Evolutionary conservation across 2,329 filamentous ascomycete genomes (phyloP).

Genomic region (Verticillium tricorpus): DNA sequence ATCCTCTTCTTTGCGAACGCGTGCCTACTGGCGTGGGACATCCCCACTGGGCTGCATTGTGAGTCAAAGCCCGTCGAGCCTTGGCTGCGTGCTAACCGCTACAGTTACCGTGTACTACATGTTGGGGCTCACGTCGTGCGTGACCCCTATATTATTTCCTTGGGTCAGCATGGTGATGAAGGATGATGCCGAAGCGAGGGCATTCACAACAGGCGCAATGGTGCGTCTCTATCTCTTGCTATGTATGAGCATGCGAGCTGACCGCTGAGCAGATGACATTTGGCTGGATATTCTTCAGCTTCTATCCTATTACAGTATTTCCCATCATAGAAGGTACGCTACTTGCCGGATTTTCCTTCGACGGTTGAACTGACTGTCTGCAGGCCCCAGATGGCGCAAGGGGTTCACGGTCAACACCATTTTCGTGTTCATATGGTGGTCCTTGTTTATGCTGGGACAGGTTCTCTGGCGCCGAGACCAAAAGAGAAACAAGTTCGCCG

Average conservation of each 20-base stretch:
- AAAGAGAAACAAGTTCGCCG: not conserved
- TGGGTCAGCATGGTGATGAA: slow-evolving; percentile 13
- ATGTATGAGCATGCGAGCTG: not conserved
- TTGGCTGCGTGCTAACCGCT: not conserved
- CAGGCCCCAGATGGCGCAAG: slow-evolving; percentile 11
- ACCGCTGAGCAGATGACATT: slow-evolving; percentile 6
- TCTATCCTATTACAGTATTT: slow-evolving; percentile 13
- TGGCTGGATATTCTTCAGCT: slow-evolving; percentile 12
- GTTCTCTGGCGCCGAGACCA: slow-evolving; percentile 5
- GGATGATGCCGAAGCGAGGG: slow-evolving; percentile 11
- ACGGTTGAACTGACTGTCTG: not conserved
- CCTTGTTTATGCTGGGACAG: slow-evolving; percentile 4
- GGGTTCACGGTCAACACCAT: slow-evolving; percentile 13
- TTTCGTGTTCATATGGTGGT: slow-evolving; percentile 3
- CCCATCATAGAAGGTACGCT: slow-evolving; percentile 8
- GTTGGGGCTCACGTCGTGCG: slow-evolving; percentile 11
- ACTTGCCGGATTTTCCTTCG: not conserved
- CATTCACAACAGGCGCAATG: slow-evolving; percentile 15
- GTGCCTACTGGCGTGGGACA: slow-evolving; percentile 12
- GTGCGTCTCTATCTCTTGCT: not conserved
- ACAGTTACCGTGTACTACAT: slow-evolving; percentile 11
- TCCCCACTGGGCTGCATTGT: slow-evolving; percentile 12
- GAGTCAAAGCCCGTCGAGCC: not conserved
- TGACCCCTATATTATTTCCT: slow-evolving; percentile 14
- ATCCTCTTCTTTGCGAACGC: slow-evolving; percentile 11